Percentiles rank a stretch among this genome's conserved stretches.
Evolutionary conservation across 441 rosid species (phyloP).

Genomic region (Theobroma grandiflorum): DNA sequence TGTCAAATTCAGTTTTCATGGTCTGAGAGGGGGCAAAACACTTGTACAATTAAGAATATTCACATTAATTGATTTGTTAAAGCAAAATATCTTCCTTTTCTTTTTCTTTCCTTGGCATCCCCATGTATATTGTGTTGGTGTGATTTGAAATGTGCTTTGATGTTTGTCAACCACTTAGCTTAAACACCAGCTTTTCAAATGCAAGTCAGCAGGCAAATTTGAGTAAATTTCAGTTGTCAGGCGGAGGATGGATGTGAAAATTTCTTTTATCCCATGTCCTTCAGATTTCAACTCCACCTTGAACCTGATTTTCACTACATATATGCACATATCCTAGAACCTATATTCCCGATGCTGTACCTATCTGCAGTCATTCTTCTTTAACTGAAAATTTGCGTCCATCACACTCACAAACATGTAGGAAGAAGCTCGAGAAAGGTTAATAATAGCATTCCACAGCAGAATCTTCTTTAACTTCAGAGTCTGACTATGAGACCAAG

Average conservation of each 20-base stretch:
- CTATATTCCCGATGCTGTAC: background rate
- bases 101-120: background rate
- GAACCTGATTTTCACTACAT: background rate
- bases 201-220: background rate
- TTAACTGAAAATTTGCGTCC: background rate
- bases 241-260: background rate
- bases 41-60: background rate
- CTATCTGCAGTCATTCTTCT: background rate
- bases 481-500: background rate
- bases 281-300: background rate
- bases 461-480: background rate
- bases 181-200: background rate
- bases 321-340: background rate
- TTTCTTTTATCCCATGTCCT: background rate
- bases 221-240: background rate
- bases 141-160: background rate
- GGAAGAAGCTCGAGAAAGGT: background rate
- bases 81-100: background rate
- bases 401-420: background rate
- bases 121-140: background rate
- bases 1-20: background rate
- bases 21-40: background rate
- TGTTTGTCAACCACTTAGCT: background rate
- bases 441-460: background rate
- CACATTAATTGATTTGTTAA: constrained; percentile 7